Evolutionary conservation across 345 rosid genomes (phyloP), one percentile per base, ranked within the genome.

Genomic region (Excoecaria cochinchinensis): DNA sequence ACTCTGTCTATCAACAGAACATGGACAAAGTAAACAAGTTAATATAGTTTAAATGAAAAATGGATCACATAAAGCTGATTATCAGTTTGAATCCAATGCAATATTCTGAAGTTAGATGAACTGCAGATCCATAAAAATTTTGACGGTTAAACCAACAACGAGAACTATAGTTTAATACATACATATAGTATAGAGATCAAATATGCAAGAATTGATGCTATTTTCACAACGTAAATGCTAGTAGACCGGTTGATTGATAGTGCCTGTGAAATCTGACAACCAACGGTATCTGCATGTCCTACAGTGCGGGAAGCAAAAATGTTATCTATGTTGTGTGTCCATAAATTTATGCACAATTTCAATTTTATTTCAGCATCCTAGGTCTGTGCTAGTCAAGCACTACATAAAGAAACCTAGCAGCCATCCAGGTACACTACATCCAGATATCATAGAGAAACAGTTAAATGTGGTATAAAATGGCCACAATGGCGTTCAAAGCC

Each of bases 1-100:
- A 95, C 99, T 85, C 90, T 88, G 87, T 95, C 99, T 95, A 79
- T 73, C 63, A 75, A 57, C 78, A 75, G 55, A 75, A 77, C 56
- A 74, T 61, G 68, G 56, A 75, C 46, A 70, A 73, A 53, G 24
- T 77, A 58, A 66, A 66, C 22, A 9, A 67, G 13, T 69, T 51
- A 14, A 67, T 65, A 69, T 11, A 19, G n/a, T 24, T 61, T 24
- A 68, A 22, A n/a, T 10, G 8, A 13, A 70, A 59, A 44, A 44
- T 39, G 9, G 13, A 21, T 4, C 56, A 38, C 38, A 5, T 42
- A 22, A 53, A 55, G 55, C 51, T 62, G 40, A n/a, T 53, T 67
- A 47, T 65, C 51, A 31, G 42, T 13, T 61, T 47, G 53, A 51
- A 48, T 5, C 40, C 13, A 10, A 17, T 42, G 21, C 13, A 10